Evolutionary conservation across 1,284 basidiomycete species (phyloP).

Genomic region (Fomitopsis palustris): DNA sequence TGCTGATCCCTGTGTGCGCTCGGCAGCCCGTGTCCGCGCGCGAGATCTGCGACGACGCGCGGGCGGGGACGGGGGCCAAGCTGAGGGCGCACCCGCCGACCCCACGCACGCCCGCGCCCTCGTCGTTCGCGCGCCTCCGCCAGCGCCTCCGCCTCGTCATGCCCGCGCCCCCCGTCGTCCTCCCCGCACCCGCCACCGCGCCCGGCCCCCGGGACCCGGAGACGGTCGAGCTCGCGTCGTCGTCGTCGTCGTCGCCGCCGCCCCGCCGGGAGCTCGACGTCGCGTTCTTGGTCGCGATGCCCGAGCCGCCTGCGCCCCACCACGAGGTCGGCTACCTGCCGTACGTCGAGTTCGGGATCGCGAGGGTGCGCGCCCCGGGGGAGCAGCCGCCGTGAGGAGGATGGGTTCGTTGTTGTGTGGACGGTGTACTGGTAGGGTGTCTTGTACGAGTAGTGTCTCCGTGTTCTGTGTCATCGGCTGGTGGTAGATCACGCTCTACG

Average conservation of each 20-base stretch:
- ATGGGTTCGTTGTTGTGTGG: no score
- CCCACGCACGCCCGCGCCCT: neutral
- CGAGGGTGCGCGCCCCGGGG: conserved; percentile 9
- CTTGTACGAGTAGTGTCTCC: no score
- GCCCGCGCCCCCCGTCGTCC: neutral
- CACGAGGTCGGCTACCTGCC: conserved; percentile 14
- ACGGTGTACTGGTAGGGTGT: no score
- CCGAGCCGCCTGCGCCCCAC: conserved; percentile 11
- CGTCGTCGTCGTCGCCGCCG: neutral
- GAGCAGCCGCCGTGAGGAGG: neutral
- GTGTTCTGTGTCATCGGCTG: no score
- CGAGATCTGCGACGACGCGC: neutral
- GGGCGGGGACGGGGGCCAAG: neutral
- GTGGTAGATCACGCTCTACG: no score
- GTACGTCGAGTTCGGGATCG: conserved; percentile 19
- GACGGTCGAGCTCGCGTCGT: neutral
- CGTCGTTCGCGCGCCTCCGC: neutral
- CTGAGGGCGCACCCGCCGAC: neutral
- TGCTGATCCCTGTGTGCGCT: neutral
- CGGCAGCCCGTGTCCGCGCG: neutral
- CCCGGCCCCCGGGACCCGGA: neutral
- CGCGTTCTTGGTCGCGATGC: conserved; percentile 21
- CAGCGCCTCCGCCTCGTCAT: neutral
- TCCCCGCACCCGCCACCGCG: conserved; percentile 9
- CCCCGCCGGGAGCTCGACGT: conserved; percentile 10